Evolutionary conservation across 2,329 filamentous ascomycete species (phyloP), one percentile per base, ranked within the genome.

Genomic region (Bisporella sp.): DNA sequence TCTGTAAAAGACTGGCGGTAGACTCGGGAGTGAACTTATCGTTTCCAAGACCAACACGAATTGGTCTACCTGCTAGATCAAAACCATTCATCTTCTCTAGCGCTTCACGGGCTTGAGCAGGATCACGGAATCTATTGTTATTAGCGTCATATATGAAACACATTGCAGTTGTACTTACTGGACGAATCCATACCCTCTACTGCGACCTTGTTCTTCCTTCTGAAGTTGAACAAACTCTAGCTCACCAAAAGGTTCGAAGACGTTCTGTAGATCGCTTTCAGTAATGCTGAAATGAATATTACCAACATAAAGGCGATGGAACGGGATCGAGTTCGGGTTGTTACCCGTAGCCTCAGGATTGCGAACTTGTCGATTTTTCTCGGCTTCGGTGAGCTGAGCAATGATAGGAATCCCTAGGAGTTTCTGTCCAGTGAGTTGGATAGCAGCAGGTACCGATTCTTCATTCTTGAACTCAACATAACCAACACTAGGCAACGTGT

Each of bases 211-310:
- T 59, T 97, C 93, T 64, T 99, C 95, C 72, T 95, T 96, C 69
- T 99, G 95, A 52, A 99, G 78, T 68, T 96, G 91, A 52, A 96
- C 91, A 69, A 96, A 96, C 68, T 97, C 93, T 52, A 99, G 84
- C 73, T 96, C 91, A 62, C 93, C 93, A 70, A 96, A 99, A 1
- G 93, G 92, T 72, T 95, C 89, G 69, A 99, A 99, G 54, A 99
- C 90, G 67, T 92, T 90, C 76, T 92, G 86, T 59, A 99, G 76
- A 71, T 99, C 95, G 68, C 85, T 84, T 72, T 99, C 93, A 66
- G 90, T 96, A 68, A 99, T 95, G 68, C 90, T 96, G 79, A 99
- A 99, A 75, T 99, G 93, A 62, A 99, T 97, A 69, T 99, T 99
- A 71, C 93, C 93, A 61, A 99, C 92, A 70, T 97, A 99, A 53